Evolutionary conservation across 257 asterid species (phyloP), one percentile per base, ranked within the genome.

Genomic region (Ocimum tenuiflorum): DNA sequence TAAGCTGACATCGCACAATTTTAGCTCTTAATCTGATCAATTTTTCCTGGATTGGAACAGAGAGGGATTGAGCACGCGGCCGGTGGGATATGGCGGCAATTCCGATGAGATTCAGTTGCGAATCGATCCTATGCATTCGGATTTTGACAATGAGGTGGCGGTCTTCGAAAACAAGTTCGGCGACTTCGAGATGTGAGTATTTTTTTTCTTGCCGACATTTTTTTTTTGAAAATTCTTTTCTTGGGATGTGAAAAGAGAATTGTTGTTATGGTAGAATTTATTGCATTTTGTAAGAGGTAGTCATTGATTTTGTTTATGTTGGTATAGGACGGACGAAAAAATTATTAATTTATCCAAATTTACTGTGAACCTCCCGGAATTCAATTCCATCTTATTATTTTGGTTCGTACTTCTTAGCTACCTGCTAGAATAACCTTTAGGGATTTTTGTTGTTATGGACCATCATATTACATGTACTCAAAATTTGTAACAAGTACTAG

Each of bases 91-190:
- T 45, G 96, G 82, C 31, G 80, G 79, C 15, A 75, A 67, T 43
- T 80, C 96, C 8, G 94, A 85, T 78, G 98, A 92, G 74, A 81
- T 92, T 55, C 99, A 89, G 75, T 57, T 84, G 86, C 81, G 91
- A 55, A 89, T 92, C 38, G 99, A 92, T 73, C 96, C 95, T 71
- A 79, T 86, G 78, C 86, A 88, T 11, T 78, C 88, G 67, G 96
- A 87, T 51, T 75, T 87, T 49, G 97, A 86, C 42, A 88, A 83
- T 1, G 95, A 86, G 81, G 91, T 94, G 73, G 61, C 29, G 96
- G 97, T 48, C 96, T 89, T 29, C 94, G 91, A 45, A 84, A 78
- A 47, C 97, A 92, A 92, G 99, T 92, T 75, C 85, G 89, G 64
- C 83, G 72, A 65, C 81, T 89, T 7, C 87, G 94, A 53, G 82